Base-by-base conservation (phyloP, 2,329 filamentous ascomycete genomes). In the Aspergillus terreus region DNA sequence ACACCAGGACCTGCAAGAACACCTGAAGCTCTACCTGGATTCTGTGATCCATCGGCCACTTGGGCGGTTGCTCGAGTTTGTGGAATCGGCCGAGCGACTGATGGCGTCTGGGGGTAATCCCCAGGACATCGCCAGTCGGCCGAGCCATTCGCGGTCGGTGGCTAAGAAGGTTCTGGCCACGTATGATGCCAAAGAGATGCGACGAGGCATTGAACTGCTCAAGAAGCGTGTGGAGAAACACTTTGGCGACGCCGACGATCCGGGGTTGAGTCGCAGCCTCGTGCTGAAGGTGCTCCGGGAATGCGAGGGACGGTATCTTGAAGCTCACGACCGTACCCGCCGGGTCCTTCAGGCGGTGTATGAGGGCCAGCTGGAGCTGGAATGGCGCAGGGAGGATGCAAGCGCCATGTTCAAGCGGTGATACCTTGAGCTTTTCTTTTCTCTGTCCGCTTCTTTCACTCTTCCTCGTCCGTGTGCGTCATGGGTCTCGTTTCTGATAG, bases 141-240 rank as follows among this genome's bases (percentile, higher is more conserved):
- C 90, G 2, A 91, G 87, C 59, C 94, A 96, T 74, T 88, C 85
- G 25, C 90, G 90, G 66, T 78, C 80, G 4, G 84, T 87, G 4
- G 95, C 94, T 68, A 92, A 92, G 78, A 96, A 96, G 74, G 76
- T 96, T 4, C 78, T 96, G 32, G 81, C 86, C 50, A 80, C 82
- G 42, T 88, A 94, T 69, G 92, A 97, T 69, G 78, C 79, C 17
- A 92, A 89, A 67, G 91, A 96, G 71, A 82, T 96, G 41, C 83
- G 88, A 58, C 91, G 92, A 67, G 92, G 92, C n/a, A 87, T 96
- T 60, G 90, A 96, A 63, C 82, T 89, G 49, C 78, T 97, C 59
- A 87, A 87, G 64, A 96, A 95, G 76, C 83, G 92, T 46, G 89
- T 97, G 1, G 92, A 97, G 73, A 99, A 97, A 76, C 92, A 97